Conservation (phyloP, 805 yeast genomes). For the Zygoascus biomembranicola region DNA sequence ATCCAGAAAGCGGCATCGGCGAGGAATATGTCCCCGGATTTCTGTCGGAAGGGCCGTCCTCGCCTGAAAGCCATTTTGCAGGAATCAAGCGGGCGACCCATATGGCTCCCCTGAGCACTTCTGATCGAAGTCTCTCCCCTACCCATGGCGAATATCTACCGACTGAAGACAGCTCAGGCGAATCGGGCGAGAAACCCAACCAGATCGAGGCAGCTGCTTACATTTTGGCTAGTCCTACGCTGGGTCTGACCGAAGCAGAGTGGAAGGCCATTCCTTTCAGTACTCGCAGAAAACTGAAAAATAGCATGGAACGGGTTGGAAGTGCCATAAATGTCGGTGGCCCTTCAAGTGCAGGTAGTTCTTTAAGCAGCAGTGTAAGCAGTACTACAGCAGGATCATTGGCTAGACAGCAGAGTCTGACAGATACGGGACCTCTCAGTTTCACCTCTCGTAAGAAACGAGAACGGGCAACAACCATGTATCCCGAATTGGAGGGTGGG, state of each 20-base stretch:
- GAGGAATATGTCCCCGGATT: slow-evolving; percentile 1
- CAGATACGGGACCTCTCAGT: not conserved
- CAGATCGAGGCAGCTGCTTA: not conserved
- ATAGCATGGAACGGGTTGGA: slow-evolving; percentile 6
- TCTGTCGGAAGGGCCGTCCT: not conserved
- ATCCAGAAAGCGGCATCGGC: not conserved
- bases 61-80: not conserved
- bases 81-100: not conserved
- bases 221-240: slow-evolving; percentile 11
- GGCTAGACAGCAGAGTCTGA: not conserved
- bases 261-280: slow-evolving; percentile 19
- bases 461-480: slow-evolving; percentile 14
- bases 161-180: not conserved
- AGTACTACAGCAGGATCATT: not conserved
- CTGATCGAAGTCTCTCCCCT: not conserved
- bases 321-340: not conserved
- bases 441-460: slow-evolving; percentile 8
- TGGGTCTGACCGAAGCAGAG: slow-evolving; percentile 17
- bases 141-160: slow-evolving; percentile 1
- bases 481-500: slow-evolving; percentile 3
- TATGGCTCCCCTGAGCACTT: not conserved
- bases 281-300: slow-evolving; percentile 16
- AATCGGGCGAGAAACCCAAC: not conserved
- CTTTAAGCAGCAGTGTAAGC: not conserved
- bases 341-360: not conserved